phyloP scores from a whole-genome alignment of 2,329 filamentous ascomycete genomes.

The Aspergillus sp. region DNA sequence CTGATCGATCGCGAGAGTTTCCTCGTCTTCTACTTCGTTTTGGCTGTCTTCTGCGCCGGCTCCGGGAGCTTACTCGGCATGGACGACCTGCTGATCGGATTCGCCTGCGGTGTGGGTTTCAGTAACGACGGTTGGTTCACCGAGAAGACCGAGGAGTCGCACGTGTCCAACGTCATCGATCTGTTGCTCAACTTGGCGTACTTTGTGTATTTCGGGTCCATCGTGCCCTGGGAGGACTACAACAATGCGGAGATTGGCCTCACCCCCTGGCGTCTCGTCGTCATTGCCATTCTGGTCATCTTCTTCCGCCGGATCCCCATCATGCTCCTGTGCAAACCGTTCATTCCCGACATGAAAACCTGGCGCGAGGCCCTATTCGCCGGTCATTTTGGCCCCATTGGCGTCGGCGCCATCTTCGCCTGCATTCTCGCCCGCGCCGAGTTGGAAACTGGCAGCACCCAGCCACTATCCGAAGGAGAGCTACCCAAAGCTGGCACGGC shows the following conservation, averaged over 20 bases:
- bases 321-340: conserved; percentile 85
- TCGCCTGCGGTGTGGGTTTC: conserved; percentile 95
- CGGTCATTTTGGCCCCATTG: conserved; percentile 95
- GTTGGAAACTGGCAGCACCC: conserved; percentile 71
- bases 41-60: conserved; percentile 92
- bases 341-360: conserved; percentile 96
- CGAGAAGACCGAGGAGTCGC: conserved; percentile 96
- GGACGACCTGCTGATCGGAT: conserved; percentile 92
- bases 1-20: conserved; percentile 96
- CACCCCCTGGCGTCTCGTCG: conserved; percentile 84
- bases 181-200: conserved; percentile 94
- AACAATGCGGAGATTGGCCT: conserved; percentile 73
- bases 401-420: conserved; percentile 93
- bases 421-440: conserved; percentile 93
- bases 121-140: conserved; percentile 99
- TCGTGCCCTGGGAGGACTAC: conserved; percentile 93
- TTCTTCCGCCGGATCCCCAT: conserved; percentile 94
- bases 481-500: conserved; percentile 51
- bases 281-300: conserved; percentile 89
- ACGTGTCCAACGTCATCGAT: conserved; percentile 99
- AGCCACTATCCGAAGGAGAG: conserved; percentile 67
- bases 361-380: conserved; percentile 97
- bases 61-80: conserved; percentile 87
- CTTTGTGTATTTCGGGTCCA: conserved; percentile 96
- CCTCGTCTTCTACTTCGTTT: conserved; percentile 95